These are phyloP conservation scores for Mycena leptocephala DNA, from an alignment of 768 basidiomycete genomes.

Conservation along the genomic window DNA sequence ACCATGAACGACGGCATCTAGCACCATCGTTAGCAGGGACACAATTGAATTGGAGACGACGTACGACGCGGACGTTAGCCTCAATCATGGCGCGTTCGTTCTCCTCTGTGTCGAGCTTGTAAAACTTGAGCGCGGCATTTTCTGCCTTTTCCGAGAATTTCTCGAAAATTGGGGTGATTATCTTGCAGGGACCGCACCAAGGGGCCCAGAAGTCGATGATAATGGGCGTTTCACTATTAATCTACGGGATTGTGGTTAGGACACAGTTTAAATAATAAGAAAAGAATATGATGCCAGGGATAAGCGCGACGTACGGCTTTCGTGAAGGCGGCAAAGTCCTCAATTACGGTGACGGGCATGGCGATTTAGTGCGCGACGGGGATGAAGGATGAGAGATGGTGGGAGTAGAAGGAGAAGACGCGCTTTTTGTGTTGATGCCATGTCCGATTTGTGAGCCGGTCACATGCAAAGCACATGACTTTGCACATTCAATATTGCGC, in stretches of 20 bases:
- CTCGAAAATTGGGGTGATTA: constrained; percentile 79
- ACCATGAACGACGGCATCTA: constrained; percentile 58
- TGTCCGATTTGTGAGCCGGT: constrained; percentile 6
- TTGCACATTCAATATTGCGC: too few relatives aligned
- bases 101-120: constrained; percentile 84
- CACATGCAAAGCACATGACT: background rate
- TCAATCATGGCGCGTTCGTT: constrained; percentile 69
- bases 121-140: constrained; percentile 65
- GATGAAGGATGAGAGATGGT: background rate
- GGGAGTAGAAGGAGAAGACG: background rate
- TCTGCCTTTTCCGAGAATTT: constrained; percentile 58
- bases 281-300: too few relatives aligned
- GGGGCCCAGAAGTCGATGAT: constrained; percentile 85
- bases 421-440: background rate
- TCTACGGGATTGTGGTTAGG: constrained; percentile 46
- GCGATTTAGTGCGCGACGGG: background rate
- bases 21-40: background rate
- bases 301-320: constrained; percentile 61
- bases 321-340: constrained; percentile 57
- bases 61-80: constrained; percentile 74
- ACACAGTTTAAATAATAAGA: constrained; percentile 14
- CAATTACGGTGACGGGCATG: constrained; percentile 60
- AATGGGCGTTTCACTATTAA: constrained; percentile 62
- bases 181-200: constrained; percentile 83
- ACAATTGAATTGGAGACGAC: constrained; percentile 40